Evolutionary conservation across 1,284 basidiomycete genomes (phyloP).

Genomic region (Heterobasidion irregulare): DNA sequence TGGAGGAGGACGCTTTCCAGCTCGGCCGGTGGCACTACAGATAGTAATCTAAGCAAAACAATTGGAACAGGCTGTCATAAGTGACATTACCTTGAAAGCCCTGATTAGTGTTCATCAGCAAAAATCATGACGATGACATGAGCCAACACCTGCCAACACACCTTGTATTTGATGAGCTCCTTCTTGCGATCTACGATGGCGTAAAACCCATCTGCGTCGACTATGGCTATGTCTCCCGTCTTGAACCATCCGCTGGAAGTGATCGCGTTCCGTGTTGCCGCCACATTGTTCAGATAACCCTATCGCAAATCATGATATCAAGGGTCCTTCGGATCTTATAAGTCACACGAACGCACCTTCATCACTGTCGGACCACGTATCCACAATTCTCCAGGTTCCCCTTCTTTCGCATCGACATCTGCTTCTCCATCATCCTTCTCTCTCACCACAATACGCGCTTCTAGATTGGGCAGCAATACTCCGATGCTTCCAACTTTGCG

Average conservation of each 20-base stretch:
- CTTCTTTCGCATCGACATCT: conserved; percentile 42
- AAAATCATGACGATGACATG: not conserved
- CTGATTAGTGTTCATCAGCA: conserved; percentile 5
- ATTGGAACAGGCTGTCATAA: not conserved
- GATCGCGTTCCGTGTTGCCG: conserved; percentile 59
- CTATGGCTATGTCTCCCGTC: conserved; percentile 69
- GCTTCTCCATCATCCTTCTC: conserved; percentile 44
- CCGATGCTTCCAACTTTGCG: conserved; percentile 63
- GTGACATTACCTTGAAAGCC: conserved; percentile 19
- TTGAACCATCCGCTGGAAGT: conserved; percentile 76
- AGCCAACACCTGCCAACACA: conserved; percentile 10
- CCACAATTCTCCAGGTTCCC: conserved; percentile 75
- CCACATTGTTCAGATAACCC: conserved; percentile 63
- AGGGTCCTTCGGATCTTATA: not conserved
- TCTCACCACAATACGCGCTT: conserved; percentile 62
- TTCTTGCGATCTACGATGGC: conserved; percentile 67
- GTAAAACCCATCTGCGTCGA: conserved; percentile 58
- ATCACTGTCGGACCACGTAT: conserved; percentile 71
- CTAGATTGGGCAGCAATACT: conserved; percentile 67
- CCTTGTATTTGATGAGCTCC: conserved; percentile 83
- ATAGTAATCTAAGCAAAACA: not conserved
- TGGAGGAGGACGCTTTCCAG: conserved; percentile 67
- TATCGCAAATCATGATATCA: conserved; percentile 12
- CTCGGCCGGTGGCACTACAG: conserved; percentile 73
- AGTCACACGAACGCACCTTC: conserved; percentile 38